Percentiles rank a stretch among this genome's conserved stretches.
Conservation (phyloP, 257 asterid species). For the Prunella vulgaris region DNA sequence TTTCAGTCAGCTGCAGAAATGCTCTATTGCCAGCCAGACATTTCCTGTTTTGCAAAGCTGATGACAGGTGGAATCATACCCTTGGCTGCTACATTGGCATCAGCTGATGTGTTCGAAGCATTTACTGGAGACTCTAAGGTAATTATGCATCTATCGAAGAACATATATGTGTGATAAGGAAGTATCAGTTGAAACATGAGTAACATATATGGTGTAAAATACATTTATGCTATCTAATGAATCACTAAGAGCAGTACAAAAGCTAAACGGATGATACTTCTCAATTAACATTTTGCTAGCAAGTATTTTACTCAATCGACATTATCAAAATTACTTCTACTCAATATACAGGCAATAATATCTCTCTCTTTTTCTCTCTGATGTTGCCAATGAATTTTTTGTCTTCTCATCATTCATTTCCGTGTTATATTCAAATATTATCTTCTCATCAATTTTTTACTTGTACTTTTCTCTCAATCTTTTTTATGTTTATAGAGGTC, state of each 20-base stretch:
- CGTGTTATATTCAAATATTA: no score
- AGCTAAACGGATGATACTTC: background rate
- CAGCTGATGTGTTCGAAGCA: conserved; percentile 72
- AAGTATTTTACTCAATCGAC: no score
- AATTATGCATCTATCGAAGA: conserved; percentile 5
- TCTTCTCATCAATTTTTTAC: no score
- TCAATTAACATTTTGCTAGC: no score
- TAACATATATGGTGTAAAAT: background rate
- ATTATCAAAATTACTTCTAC: no score
- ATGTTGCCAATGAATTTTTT: no score
- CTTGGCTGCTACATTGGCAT: conserved; percentile 85
- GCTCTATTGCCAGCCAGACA: conserved; percentile 81
- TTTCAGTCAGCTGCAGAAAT: conserved; percentile 87
- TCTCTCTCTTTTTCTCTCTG: no score
- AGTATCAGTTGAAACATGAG: no score
- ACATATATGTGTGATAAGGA: background rate
- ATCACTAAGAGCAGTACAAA: background rate
- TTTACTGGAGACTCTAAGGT: conserved; percentile 95
- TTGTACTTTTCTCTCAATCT: no score
- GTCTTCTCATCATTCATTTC: no score
- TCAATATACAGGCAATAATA: no score
- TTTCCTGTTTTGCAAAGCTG: conserved; percentile 90
- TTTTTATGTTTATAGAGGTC: background rate
- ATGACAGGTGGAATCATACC: conserved; percentile 98
- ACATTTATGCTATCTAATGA: background rate